Percentiles rank a stretch among this genome's conserved stretches.
Evolutionary conservation across 2,329 filamentous ascomycete genomes (phyloP).

Genomic region (Monilinia vaccinii-corymbosi): DNA sequence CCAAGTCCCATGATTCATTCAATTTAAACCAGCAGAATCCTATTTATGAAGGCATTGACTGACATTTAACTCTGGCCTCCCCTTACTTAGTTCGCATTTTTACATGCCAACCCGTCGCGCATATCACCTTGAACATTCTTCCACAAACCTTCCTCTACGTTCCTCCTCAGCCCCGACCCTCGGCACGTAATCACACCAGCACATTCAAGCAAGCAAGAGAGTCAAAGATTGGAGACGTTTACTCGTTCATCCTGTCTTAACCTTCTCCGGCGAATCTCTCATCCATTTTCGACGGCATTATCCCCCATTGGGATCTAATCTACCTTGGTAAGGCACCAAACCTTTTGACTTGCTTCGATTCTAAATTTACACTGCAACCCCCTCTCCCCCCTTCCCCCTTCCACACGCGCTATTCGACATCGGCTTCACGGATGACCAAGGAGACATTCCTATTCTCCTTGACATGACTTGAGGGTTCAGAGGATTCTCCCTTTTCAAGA

Average conservation of each 20-base stretch:
- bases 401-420: conserved; percentile 16
- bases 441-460: conserved; percentile 15
- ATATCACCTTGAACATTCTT: conserved; percentile 15
- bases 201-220: conserved; percentile 12
- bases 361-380: background rate
- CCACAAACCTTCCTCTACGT: conserved; percentile 10
- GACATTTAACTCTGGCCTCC: conserved; percentile 23
- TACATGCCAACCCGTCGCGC: conserved; percentile 29
- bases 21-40: background rate
- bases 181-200: conserved; percentile 19
- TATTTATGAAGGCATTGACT: conserved; percentile 16
- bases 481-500: background rate
- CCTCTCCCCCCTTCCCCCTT: conserved; percentile 7
- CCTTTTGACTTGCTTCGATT: background rate
- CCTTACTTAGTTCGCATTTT: conserved; percentile 18
- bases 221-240: conserved; percentile 30
- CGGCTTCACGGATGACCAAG: background rate
- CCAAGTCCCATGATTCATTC: background rate
- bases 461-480: background rate
- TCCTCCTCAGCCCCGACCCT: conserved; percentile 21
- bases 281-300: background rate
- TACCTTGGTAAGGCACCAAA: conserved; percentile 9
- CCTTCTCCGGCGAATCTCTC: background rate
- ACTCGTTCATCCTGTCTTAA: conserved; percentile 30
- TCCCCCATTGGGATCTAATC: conserved; percentile 17